Base-by-base conservation (phyloP, 2,329 filamentous ascomycete species). In the Sordariomycetes sp. region DNA sequence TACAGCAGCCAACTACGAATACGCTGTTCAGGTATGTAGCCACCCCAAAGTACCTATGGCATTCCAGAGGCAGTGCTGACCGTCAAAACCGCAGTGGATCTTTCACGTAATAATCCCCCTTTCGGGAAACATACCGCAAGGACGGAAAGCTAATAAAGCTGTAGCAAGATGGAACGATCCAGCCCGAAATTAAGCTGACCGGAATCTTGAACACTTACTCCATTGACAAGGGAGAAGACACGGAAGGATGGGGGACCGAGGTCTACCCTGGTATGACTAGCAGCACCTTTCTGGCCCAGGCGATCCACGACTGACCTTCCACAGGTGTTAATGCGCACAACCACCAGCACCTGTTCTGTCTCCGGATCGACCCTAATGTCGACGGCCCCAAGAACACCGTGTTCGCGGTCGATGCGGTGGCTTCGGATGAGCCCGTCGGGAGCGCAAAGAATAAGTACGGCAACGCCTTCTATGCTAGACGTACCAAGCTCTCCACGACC, bases 1-100 rank as follows among this genome's bases (percentile, higher is more conserved):
- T 74, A 97, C 92, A 0, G 92, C 92, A 0, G 92, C 92, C 28
- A 97, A 97, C 76, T 97, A 97, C 73, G 92, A 97, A 71, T 97
- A 97, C 72, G 77, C 76, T 2, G 72, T 79, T 32, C 77, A 77
- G 63, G 54, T 55, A 37, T n/a, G 54, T 20, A 20, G 7, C 43
- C 18, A 8, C 52, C 52, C 10, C 10, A n/a, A 37, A 37, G n/a
- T 54, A 34, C 43, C 8, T 54, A 54, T 16, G 37, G 37, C 12
- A 34, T 22, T 11, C 16, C n/a, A n/a, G 28, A 20, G 28, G 34
- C 24, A 54, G 12, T n/a, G 20, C 87, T 86, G 20, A 22, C 66
- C 79, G 84, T 7, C 87, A 25, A 2, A 25, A 34, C n/a, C 16
- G 14, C n/a, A 93, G 76, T 96, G 90, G 90, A 87, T 91, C 64